Conservation (phyloP, 2,329 filamentous ascomycete genomes). For the Fusarium sp. region DNA sequence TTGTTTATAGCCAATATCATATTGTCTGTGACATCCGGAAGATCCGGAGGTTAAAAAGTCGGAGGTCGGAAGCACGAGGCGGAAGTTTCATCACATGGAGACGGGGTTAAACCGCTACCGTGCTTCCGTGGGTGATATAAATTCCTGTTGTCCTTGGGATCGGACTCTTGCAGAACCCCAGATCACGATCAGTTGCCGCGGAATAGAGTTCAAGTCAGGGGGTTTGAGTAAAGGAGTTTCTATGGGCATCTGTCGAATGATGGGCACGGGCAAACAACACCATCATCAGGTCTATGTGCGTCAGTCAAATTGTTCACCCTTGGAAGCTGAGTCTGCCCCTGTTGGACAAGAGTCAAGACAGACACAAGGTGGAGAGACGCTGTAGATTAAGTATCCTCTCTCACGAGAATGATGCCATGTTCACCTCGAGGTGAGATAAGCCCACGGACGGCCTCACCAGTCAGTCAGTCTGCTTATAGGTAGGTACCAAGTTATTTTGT, state of each 20-base stretch:
- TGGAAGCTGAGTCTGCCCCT: neutral
- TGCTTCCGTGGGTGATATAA: neutral
- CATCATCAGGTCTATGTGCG: conserved; percentile 29
- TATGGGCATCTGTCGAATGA: conserved; percentile 19
- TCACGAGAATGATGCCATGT: neutral
- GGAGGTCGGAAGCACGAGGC: conserved; percentile 9
- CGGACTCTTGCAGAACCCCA: neutral
- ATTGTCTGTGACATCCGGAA: conserved; percentile 7
- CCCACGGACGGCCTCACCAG: neutral
- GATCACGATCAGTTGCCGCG: neutral
- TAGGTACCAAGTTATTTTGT: conserved; percentile 15
- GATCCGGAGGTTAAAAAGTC: neutral
- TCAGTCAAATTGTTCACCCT: neutral
- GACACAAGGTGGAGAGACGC: neutral
- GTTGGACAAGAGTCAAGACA: neutral
- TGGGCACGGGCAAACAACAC: conserved; percentile 34
- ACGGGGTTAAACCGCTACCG: conserved; percentile 12
- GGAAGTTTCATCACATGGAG: neutral
- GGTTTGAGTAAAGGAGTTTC: neutral
- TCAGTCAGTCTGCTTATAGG: too few relatives aligned
- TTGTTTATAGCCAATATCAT: neutral
- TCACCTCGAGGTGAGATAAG: conserved; percentile 1
- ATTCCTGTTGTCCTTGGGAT: neutral
- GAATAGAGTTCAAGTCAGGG: neutral
- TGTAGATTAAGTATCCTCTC: conserved; percentile 2